phyloP scores from a whole-genome alignment of 1,139 yeast genomes.

The Geotrichum europaeum region DNA sequence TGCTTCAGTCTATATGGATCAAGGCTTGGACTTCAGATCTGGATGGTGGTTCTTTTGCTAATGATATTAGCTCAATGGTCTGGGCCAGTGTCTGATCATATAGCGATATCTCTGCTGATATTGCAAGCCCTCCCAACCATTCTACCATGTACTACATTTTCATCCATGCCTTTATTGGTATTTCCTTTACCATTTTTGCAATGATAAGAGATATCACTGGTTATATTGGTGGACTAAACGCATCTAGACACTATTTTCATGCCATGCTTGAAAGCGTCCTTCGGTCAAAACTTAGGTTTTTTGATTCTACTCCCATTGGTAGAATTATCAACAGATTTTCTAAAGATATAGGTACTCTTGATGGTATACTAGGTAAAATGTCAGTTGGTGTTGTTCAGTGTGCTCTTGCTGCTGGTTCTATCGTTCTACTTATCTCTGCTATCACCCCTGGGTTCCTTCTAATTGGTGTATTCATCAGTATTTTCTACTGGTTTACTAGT shows the following conservation, averaged over 20 bases:
- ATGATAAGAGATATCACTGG: conserved; percentile 55
- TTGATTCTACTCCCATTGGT: conserved; percentile 95
- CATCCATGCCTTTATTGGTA: conserved; percentile 66
- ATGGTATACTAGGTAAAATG: conserved; percentile 84
- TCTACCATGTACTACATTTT: conserved; percentile 57
- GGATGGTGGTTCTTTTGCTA: neutral
- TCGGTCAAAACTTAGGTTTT: conserved; percentile 77
- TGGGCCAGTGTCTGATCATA: conserved; percentile 60
- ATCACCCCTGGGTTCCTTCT: conserved; percentile 83
- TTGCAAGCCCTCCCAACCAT: conserved; percentile 42
- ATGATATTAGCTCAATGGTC: conserved; percentile 58
- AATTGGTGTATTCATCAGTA: conserved; percentile 61
- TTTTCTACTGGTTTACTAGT: conserved; percentile 67
- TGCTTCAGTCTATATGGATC: conserved; percentile 79
- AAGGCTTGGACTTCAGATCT: conserved; percentile 56
- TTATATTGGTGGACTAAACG: conserved; percentile 67
- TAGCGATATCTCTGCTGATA: conserved; percentile 41
- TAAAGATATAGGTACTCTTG: conserved; percentile 88
- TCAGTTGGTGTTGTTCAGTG: conserved; percentile 70
- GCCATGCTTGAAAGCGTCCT: conserved; percentile 58
- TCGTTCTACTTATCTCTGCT: conserved; percentile 62
- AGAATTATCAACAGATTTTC: conserved; percentile 96
- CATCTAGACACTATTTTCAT: conserved; percentile 70
- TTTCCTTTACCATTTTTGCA: conserved; percentile 50
- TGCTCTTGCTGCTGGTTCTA: conserved; percentile 60